Evolutionary conservation across 768 basidiomycete species (phyloP), one percentile per base, ranked within the genome.

Genomic region (Clitopilus hobsonii): DNA sequence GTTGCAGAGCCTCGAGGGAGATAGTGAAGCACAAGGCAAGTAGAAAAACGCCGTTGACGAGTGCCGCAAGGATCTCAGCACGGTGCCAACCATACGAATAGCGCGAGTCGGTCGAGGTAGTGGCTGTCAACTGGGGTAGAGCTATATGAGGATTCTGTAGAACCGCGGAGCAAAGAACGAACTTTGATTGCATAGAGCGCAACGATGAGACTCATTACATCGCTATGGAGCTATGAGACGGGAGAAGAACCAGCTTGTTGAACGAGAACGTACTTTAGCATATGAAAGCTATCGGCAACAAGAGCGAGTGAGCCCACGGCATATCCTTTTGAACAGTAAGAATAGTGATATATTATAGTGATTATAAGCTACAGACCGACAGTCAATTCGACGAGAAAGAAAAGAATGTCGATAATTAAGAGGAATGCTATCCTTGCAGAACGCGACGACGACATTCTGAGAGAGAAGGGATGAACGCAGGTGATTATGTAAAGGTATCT

Each of bases 71-170:
- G 58, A 97, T 95, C 67, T 97, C 95, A 16, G 97, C 97, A 58
- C 97, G 81, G 70, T 98, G 95, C 96, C 95, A 98, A n/a, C 95
- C 96, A 67, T 98, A 98, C 4, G 96, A 94, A 70, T 97, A 97
- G 50, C 85, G 82, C 25, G 88, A 81, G 70, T 88, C 83, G 27
- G 72, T 73, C 25, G 82, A 71, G 26, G 74, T 80, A 54, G 77
- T 76, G 29, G 77, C 76, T 29, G 89, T 84, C 54, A 94, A 78
- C 89, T 94, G 61, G 26, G 54, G 11, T 25, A 26, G 18, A 60
- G 32, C 53, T 53, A 22, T 14, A n/a, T 51, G 49, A 29, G 25
- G 23, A 27, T 16, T 48, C 51, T 54, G 47, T 57, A 49, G 22
- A 52, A 25, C 53, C 52, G 45, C 22, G 41, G 54, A 24, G 22